Base-by-base conservation (phyloP, 495 filamentous ascomycete genomes). In the Xylaria curta region DNA sequence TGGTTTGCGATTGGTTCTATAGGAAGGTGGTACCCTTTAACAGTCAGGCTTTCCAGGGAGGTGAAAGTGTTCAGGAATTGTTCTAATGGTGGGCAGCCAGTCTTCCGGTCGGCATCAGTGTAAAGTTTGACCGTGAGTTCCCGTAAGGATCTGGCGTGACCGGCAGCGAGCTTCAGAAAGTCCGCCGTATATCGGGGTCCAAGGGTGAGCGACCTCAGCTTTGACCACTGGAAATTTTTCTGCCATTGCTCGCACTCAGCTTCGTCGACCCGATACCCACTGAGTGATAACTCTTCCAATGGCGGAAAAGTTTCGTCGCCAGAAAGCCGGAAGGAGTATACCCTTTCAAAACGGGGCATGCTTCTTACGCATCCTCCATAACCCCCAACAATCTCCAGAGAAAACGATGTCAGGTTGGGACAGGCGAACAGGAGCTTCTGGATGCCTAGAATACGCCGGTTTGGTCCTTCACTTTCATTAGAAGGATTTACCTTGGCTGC, bases 381-480 rank as follows among this genome's bases (percentile, higher is more conserved):
- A 4, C 26, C 38, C 12, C 51, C 10, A 6, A 42, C 3, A 4
- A 13, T 10, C 6, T 46, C 21, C 7, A 68, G 8, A 21, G 66
- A 58, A n/a, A 68, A 46, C 49, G 24, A 68, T 21, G 3, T 68
- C 2, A 68, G 33, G 26, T 68, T 68, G 7, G 66, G 66, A 33
- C 66, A 68, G 15, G 51, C 49, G 51, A 68, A 68, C 5, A 68
- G 7, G 51, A 68, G 53, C 51, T 28, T n/a, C 33, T 68, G 51
- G 36, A 59, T 28, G 17, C 66, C 40, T 19, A 51, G 31, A 21
- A 66, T 19, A 24, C 53, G 12, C 21, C 5, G 21, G n/a, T 59
- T 68, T 7, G 24, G 51, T n/a, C 63, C 63, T n/a, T 36, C 5
- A 4, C 28, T 26, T 31, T 46, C 24, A 36, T 44, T 38, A 0